Percentiles rank a stretch among this genome's conserved stretches.
These are phyloP conservation scores for Fusarium hainanense DNA, from an alignment of 2,329 filamentous ascomycete genomes.

Conservation along the genomic window DNA sequence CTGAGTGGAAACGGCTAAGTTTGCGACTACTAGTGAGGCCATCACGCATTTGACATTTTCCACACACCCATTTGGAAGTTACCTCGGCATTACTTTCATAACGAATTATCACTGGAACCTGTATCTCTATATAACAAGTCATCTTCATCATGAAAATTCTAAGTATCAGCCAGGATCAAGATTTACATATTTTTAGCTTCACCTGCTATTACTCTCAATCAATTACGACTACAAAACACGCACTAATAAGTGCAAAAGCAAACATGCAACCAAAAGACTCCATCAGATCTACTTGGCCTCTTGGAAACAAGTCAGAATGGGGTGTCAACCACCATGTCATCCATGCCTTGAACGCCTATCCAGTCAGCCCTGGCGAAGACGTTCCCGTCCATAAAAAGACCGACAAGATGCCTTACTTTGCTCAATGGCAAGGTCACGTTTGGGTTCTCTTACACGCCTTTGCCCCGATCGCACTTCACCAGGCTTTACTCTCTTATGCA, in stretches of 20 bases:
- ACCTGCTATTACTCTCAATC: background rate
- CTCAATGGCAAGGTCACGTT: slow-evolving; percentile 20
- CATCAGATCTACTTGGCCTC: slow-evolving; percentile 16
- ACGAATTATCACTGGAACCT: background rate
- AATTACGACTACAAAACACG: background rate
- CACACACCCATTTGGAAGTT: background rate
- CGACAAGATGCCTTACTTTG: slow-evolving; percentile 17
- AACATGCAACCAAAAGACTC: background rate
- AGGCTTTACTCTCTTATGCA: background rate
- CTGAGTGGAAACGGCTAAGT: background rate
- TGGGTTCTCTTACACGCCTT: slow-evolving; percentile 21
- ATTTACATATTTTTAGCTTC: too few species aligned
- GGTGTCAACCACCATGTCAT: slow-evolving; percentile 6
- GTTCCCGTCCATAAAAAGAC: slow-evolving; percentile 10
- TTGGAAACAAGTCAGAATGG: slow-evolving; percentile 18
- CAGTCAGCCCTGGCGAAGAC: slow-evolving; percentile 4
- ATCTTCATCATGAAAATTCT: background rate
- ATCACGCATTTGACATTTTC: background rate
- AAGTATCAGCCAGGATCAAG: background rate
- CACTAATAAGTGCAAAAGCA: background rate
- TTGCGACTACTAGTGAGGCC: background rate
- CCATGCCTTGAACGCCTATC: slow-evolving; percentile 13
- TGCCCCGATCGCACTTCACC: slow-evolving; percentile 9
- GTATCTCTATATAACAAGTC: background rate
- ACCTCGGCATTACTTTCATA: background rate